Percentiles rank a stretch among this genome's conserved stretches.
Conservation (phyloP, 495 filamentous ascomycete species). For the Tetracladium setigerum region DNA sequence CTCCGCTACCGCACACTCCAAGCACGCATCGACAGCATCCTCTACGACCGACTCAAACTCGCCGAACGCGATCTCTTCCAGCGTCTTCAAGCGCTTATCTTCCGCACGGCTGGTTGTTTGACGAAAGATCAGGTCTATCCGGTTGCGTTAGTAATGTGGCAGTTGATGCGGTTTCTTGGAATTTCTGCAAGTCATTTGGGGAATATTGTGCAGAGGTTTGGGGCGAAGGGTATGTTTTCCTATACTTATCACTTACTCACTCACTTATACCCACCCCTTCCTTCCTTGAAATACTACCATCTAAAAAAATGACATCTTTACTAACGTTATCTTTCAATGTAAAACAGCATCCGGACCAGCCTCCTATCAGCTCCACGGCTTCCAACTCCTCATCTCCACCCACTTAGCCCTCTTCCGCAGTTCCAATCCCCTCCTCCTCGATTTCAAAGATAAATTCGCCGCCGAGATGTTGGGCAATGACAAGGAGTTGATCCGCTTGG, state of each 20-base stretch:
- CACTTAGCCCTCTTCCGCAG: constrained; percentile 16
- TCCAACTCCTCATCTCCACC: constrained; percentile 9
- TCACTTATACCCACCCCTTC: not conserved
- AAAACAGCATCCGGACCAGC: constrained; percentile 1
- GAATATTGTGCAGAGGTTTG: constrained; percentile 8
- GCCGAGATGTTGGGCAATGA: constrained; percentile 9
- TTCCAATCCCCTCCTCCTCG: constrained; percentile 8
- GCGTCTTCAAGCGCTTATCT: constrained; percentile 10
- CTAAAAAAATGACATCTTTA: too few species aligned
- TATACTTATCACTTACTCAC: not conserved
- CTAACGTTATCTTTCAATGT: too few species aligned
- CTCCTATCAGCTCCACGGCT: constrained; percentile 4
- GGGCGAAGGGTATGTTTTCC: not conserved
- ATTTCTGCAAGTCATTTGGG: constrained; percentile 6
- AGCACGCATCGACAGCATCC: constrained; percentile 13
- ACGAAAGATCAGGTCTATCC: constrained; percentile 9
- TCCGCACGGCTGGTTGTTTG: constrained; percentile 7
- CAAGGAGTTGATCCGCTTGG: constrained; percentile 2
- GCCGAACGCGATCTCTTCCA: constrained; percentile 11
- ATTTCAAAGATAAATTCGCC: constrained; percentile 10
- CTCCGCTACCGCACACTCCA: constrained; percentile 8
- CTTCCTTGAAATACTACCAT: too few species aligned
- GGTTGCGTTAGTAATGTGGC: constrained; percentile 12
- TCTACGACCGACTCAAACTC: constrained; percentile 12
- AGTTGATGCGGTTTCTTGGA: constrained; percentile 7